phyloP scores from a whole-genome alignment of 1,284 basidiomycete species.

The Polyporus tsugae region DNA sequence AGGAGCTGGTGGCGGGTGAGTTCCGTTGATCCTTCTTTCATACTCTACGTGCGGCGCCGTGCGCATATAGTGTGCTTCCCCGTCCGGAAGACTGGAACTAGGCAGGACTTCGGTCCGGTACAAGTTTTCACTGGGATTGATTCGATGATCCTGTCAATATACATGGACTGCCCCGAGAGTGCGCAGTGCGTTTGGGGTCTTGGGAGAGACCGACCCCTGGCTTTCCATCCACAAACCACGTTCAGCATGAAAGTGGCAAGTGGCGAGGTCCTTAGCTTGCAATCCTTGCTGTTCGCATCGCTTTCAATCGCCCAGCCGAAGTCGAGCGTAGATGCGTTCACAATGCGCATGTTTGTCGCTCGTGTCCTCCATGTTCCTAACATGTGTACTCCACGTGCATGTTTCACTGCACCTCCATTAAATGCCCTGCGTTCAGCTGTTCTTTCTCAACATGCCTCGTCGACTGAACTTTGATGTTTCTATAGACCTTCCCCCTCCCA shows the following conservation, averaged over 20 bases:
- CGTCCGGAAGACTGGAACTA: background rate
- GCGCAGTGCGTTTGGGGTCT: background rate
- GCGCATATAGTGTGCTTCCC: background rate
- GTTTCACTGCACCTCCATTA: constrained; percentile 13
- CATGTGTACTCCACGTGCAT: constrained; percentile 29
- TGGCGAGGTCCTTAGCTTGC: constrained; percentile 4
- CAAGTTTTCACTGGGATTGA: background rate
- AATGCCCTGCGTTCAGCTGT: constrained; percentile 31
- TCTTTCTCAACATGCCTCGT: constrained; percentile 42
- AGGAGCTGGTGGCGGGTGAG: constrained; percentile 60
- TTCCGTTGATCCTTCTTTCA: constrained; percentile 21
- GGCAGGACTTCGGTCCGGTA: background rate
- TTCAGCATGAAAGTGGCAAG: constrained; percentile 1
- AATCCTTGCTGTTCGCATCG: constrained; percentile 14
- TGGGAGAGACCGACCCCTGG: background rate
- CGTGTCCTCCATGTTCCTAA: constrained; percentile 21
- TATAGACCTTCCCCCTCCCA: constrained; percentile 58
- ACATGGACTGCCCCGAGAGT: background rate
- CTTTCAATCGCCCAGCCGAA: constrained; percentile 6
- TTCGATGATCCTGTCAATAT: background rate
- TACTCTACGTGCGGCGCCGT: background rate
- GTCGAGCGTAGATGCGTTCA: constrained; percentile 15
- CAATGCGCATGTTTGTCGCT: constrained; percentile 15
- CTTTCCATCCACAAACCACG: background rate
- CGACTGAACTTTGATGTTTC: constrained; percentile 55